phyloP scores from a whole-genome alignment of 192 early-diverging fungal genomes.

The Phlyctochytrium bullatum region DNA sequence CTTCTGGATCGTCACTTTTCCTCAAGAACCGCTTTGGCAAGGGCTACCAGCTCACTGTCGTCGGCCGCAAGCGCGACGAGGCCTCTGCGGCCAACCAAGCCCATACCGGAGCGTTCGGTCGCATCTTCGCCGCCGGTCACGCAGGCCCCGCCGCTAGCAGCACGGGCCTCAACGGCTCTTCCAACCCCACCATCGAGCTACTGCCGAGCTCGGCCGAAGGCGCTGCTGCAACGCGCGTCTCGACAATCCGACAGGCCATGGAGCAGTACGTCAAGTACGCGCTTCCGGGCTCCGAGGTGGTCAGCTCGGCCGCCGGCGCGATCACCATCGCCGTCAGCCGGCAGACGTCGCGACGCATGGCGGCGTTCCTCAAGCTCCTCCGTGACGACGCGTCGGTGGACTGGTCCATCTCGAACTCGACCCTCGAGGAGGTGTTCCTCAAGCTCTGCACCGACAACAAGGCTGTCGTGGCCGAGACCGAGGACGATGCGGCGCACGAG shows the following conservation, averaged over 20 bases:
- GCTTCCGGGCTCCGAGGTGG: constrained; percentile 25
- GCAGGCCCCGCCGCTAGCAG: background rate
- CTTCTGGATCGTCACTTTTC: constrained; percentile 62
- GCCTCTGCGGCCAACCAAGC: background rate
- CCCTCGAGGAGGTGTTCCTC: constrained; percentile 37
- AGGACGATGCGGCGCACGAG: background rate
- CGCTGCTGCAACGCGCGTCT: background rate
- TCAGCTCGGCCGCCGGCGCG: constrained; percentile 30
- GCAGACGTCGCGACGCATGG: constrained; percentile 13
- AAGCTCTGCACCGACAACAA: constrained; percentile 30
- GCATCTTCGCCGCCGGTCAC: background rate
- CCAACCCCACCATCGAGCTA: background rate
- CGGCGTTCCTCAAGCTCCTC: constrained; percentile 24
- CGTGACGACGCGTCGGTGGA: constrained; percentile 26
- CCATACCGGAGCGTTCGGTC: background rate
- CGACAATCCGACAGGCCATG: constrained; percentile 4
- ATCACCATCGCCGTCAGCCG: constrained; percentile 24
- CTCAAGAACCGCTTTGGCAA: constrained; percentile 70
- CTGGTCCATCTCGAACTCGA: constrained; percentile 35
- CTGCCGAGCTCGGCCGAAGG: background rate
- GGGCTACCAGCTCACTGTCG: constrained; percentile 55
- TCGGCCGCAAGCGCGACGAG: constrained; percentile 4
- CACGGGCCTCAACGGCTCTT: background rate
- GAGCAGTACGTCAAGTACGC: constrained; percentile 25
- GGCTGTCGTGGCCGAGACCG: constrained; percentile 16